Percentiles rank a stretch among this genome's conserved stretches.
These are phyloP conservation scores for Spatholobus suberectus DNA, from an alignment of 306 rosid species.

Conservation along the genomic window DNA sequence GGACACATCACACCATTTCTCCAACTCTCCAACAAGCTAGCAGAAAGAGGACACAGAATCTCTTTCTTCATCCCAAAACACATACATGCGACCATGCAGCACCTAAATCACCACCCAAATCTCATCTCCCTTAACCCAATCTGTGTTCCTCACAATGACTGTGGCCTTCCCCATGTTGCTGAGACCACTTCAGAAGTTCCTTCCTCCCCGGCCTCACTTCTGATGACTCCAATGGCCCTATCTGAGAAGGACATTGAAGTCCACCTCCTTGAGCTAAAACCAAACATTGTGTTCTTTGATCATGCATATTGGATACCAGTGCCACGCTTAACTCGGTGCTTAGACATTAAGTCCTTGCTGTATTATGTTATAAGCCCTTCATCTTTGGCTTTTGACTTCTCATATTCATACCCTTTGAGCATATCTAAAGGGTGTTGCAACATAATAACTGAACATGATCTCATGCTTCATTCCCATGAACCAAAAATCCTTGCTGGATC, in stretches of 20 bases:
- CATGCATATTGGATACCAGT: background rate
- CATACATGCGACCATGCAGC: background rate
- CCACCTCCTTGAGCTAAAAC: background rate
- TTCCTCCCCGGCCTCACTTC: background rate
- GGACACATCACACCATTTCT: background rate
- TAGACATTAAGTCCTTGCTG: background rate
- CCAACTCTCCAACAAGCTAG: background rate
- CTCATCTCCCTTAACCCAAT: background rate
- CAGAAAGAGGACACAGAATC: background rate
- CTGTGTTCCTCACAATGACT: background rate
- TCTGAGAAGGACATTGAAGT: constrained; percentile 14
- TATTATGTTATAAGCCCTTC: background rate
- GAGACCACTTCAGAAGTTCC: background rate
- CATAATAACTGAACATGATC: background rate
- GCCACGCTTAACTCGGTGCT: background rate
- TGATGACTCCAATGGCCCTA: background rate
- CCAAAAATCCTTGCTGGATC: background rate
- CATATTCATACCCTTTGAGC: background rate
- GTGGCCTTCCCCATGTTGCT: background rate
- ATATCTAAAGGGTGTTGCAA: background rate
- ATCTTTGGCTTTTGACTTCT: background rate
- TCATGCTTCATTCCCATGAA: background rate
- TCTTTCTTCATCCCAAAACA: constrained; percentile 1
- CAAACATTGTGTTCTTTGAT: background rate
- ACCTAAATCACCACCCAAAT: constrained; percentile 3